Evolutionary conservation across 2,329 filamentous ascomycete species (phyloP), one percentile per base, ranked within the genome.

Genomic region (Aspergillus glaucus): DNA sequence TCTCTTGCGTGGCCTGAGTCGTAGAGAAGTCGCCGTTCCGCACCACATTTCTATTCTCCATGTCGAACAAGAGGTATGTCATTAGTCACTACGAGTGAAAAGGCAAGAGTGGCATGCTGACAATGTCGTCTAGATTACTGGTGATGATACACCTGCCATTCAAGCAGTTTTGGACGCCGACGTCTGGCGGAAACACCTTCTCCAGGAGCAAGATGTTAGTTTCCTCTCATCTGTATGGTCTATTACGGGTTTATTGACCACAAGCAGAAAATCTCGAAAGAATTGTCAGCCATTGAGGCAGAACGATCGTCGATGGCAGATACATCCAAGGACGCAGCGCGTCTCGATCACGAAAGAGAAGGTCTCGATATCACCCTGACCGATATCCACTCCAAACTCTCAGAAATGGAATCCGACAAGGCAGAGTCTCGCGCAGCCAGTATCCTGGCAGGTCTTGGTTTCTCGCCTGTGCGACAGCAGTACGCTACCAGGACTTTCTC

Each of bases 341-440:
- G 80, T 63, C 77, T 97, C 22, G 92, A 97, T 66, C 80, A 82
- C 50, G 89, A 96, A 60, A 85, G 90, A 54, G 93, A 97, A 69
- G 88, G 88, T 39, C 82, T 95, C 46, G 93, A 98, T 65, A 85
- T 84, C 53, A 95, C 93, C 36, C 79, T 98, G 42, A 89, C 86
- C 57, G 93, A 98, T 64, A 84, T 98, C 45, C 90, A 98, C 65
- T 71, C 79, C 50, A 98, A 98, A 71, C 79, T 98, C 51, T 82
- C 91, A 17, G 93, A 98, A 71, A 98, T 98, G 93, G 93, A 98
- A 66, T 96, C 93, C 0, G 93, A 98, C 75, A 97, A 96, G 74
- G 93, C 93, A 50, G 93, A 98, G 66, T 87, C 93, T 55, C 81
- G 93, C 65, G 93, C 93, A 43, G 93, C 93, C 45, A 96, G 88